These are phyloP conservation scores for Termitomyces sp. DNA, from an alignment of 768 basidiomycete species.

Conservation along the genomic window DNA sequence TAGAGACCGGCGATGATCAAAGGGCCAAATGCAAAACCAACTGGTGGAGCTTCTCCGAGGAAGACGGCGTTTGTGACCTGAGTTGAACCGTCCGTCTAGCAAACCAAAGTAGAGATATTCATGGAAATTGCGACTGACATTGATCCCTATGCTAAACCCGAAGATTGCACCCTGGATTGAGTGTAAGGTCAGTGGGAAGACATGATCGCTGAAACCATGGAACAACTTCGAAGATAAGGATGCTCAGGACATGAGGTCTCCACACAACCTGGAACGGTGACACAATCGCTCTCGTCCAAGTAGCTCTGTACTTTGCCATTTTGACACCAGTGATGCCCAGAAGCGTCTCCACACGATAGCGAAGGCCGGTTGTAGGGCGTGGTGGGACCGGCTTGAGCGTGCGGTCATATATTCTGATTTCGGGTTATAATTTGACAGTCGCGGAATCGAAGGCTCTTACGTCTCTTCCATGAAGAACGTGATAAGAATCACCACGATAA, in stretches of 20 bases:
- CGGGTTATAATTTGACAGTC: not conserved
- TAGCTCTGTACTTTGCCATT: constrained; percentile 50
- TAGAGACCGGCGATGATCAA: constrained; percentile 48
- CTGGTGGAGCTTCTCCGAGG: constrained; percentile 45
- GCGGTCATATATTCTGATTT: constrained; percentile 56
- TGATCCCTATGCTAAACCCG: constrained; percentile 61
- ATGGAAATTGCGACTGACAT: constrained; percentile 26
- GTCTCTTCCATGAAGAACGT: constrained; percentile 62
- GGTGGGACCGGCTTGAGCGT: constrained; percentile 43
- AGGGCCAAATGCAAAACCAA: constrained; percentile 48
- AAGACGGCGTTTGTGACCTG: constrained; percentile 66
- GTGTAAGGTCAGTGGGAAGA: not conserved
- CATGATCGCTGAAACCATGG: not conserved
- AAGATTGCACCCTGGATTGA: constrained; percentile 42
- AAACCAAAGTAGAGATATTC: not conserved
- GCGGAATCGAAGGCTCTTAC: constrained; percentile 25
- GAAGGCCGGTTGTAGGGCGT: constrained; percentile 33
- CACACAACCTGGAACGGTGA: constrained; percentile 49
- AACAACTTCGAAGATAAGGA: constrained; percentile 47
- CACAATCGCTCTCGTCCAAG: constrained; percentile 40
- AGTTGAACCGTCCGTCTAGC: not conserved
- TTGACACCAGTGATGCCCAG: constrained; percentile 57
- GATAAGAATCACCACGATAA: constrained; percentile 50
- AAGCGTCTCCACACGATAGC: constrained; percentile 51
- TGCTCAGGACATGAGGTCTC: constrained; percentile 52